Conservation (phyloP, 2,329 filamentous ascomycete species). For the Pestalotiopsis sp. region DNA sequence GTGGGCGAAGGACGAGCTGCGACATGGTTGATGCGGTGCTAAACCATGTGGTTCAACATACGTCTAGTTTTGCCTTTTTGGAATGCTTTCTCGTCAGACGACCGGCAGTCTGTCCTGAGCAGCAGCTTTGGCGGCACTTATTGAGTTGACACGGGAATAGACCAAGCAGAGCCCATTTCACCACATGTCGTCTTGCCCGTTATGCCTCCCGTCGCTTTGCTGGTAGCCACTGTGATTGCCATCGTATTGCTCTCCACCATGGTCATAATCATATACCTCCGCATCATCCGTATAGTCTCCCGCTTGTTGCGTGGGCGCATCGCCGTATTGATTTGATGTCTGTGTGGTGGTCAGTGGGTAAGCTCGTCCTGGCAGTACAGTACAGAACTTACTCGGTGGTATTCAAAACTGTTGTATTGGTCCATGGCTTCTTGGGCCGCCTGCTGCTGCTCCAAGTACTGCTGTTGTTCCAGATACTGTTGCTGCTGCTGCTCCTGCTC, state of each 20-base stretch:
- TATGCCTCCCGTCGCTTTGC: constrained; percentile 20
- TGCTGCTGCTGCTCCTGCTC: constrained; percentile 50
- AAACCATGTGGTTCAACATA: too few species aligned
- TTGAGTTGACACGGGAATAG: background rate
- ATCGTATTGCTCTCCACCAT: constrained; percentile 38
- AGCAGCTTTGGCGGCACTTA: background rate
- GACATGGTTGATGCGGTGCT: too few species aligned
- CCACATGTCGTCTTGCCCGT: constrained; percentile 33
- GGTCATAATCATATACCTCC: constrained; percentile 56
- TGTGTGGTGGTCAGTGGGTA: constrained; percentile 20
- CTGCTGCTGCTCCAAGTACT: constrained; percentile 48
- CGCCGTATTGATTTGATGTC: constrained; percentile 49
- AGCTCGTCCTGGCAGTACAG: background rate
- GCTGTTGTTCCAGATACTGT: constrained; percentile 45
- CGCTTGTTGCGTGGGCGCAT: constrained; percentile 42
- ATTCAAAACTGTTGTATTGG: constrained; percentile 52
- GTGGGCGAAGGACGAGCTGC: too few species aligned
- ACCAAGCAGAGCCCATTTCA: background rate
- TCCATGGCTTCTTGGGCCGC: constrained; percentile 45
- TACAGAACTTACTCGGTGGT: constrained; percentile 47
- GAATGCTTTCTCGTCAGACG: too few species aligned
- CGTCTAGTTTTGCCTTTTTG: too few species aligned
- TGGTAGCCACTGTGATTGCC: constrained; percentile 37
- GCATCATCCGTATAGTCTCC: constrained; percentile 53
- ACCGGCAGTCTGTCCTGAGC: too few species aligned